These are phyloP conservation scores for Jatropha multifida DNA, from an alignment of 441 rosid species.

Conservation along the genomic window DNA sequence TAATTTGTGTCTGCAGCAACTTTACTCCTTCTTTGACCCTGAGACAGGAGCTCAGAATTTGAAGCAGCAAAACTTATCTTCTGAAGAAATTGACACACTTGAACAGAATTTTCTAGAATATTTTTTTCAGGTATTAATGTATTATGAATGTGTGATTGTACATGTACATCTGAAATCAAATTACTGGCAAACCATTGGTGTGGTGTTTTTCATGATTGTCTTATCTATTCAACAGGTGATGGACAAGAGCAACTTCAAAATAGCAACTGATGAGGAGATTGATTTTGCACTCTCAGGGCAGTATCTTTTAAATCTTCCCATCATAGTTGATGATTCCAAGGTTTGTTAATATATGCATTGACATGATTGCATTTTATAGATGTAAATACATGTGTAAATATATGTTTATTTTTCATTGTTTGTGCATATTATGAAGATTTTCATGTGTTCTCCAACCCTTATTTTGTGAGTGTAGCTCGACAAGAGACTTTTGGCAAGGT, in stretches of 20 bases:
- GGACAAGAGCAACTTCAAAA: conserved; percentile 90
- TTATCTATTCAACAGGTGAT: conserved; percentile 47
- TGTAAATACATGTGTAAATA: background rate
- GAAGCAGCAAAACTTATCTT: conserved; percentile 61
- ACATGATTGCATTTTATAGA: conserved; percentile 4
- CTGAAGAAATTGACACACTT: conserved; percentile 59
- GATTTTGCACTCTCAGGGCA: conserved; percentile 77
- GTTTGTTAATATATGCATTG: conserved; percentile 31
- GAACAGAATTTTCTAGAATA: conserved; percentile 70
- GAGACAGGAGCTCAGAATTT: conserved; percentile 62
- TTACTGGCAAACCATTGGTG: background rate
- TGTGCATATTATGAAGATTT: conserved; percentile 4
- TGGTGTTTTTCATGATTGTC: conserved; percentile 11
- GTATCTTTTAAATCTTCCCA: conserved; percentile 80
- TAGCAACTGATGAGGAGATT: conserved; percentile 73
- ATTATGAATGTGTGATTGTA: background rate
- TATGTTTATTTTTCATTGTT: background rate
- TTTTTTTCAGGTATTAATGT: conserved; percentile 61
- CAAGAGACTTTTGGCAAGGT: conserved; percentile 62
- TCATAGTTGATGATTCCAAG: conserved; percentile 78
- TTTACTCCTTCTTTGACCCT: conserved; percentile 86
- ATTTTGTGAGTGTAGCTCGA: conserved; percentile 62
- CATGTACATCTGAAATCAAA: background rate
- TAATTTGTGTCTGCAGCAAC: conserved; percentile 49
- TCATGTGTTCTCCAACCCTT: background rate